Evolutionary conservation across 2,329 filamentous ascomycete species (phyloP).

Genomic region (Cladosporium austrohemisphaericum): DNA sequence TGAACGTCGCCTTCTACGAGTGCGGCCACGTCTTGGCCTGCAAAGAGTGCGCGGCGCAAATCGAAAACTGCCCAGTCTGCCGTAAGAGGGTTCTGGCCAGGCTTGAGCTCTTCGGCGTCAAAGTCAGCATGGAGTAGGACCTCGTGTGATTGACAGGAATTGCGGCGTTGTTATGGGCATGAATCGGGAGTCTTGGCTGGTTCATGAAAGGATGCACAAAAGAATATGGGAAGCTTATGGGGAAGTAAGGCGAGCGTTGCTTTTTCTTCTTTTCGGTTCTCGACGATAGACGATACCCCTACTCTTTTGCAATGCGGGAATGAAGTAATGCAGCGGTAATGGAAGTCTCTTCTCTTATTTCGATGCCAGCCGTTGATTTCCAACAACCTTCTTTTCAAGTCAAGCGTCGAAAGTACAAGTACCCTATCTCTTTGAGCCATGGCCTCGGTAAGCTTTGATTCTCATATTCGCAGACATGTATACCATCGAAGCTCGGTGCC

Average conservation of each 20-base stretch:
- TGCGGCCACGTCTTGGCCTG: slow-evolving; percentile 63
- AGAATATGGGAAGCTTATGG: background rate
- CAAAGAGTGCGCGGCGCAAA: slow-evolving; percentile 54
- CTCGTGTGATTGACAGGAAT: background rate
- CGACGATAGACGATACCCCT: background rate
- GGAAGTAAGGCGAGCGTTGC: background rate
- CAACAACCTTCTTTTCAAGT: no score
- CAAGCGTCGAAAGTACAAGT: no score
- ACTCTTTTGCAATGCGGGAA: background rate
- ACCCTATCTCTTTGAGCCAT: no score
- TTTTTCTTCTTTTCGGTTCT: background rate
- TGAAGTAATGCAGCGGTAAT: no score
- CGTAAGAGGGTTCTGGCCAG: slow-evolving; percentile 54
- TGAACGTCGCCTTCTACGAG: slow-evolving; percentile 59
- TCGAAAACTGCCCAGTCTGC: slow-evolving; percentile 60
- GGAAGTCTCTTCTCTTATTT: no score
- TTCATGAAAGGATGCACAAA: background rate
- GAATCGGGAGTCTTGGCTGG: background rate
- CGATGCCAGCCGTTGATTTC: no score
- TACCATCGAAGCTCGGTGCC: no score
- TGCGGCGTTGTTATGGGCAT: background rate
- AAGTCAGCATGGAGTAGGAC: slow-evolving; percentile 17
- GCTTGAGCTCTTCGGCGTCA: slow-evolving; percentile 51
- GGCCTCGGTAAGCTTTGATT: no score
- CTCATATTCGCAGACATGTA: no score